Conservation (phyloP, 768 basidiomycete genomes). For the Pilatotrama ljubarskyi region DNA sequence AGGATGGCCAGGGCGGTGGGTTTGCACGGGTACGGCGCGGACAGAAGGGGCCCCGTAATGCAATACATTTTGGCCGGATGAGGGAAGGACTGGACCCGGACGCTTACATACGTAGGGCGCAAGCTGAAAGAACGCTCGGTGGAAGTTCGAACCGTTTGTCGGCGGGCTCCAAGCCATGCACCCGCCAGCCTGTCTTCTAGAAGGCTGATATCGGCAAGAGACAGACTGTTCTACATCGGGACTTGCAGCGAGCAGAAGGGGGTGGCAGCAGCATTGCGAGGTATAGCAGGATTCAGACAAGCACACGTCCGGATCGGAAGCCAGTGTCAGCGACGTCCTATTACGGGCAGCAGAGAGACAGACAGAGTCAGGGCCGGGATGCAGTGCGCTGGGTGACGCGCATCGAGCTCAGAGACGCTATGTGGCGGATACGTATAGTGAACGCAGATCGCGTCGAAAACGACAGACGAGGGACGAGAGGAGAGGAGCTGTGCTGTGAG, state of each 20-base stretch:
- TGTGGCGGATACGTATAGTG: background rate
- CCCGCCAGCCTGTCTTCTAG: constrained; percentile 1
- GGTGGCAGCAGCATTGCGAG: background rate
- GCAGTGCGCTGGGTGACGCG: background rate
- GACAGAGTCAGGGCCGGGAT: background rate
- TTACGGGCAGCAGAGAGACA: background rate
- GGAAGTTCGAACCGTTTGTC: constrained; percentile 11
- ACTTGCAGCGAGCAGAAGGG: background rate
- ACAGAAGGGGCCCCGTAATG: background rate
- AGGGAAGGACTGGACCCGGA: constrained; percentile 9
- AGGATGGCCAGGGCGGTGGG: constrained; percentile 1
- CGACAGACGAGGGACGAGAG: background rate
- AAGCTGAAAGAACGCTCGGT: constrained; percentile 10
- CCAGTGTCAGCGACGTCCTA: background rate
- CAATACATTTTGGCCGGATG: constrained; percentile 14
- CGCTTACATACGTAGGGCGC: constrained; percentile 12
- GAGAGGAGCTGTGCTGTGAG: background rate
- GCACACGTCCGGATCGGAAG: constrained; percentile 5
- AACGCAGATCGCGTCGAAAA: background rate
- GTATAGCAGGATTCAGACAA: background rate
- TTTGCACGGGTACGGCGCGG: constrained; percentile 3
- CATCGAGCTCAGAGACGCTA: background rate
- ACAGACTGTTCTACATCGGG: background rate
- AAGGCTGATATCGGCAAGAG: constrained; percentile 10
- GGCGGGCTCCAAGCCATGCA: constrained; percentile 14